Percentiles rank a stretch among this genome's conserved stretches.
Conservation (phyloP, 1,139 yeast genomes). For the Candida pseudoviswanathii region DNA sequence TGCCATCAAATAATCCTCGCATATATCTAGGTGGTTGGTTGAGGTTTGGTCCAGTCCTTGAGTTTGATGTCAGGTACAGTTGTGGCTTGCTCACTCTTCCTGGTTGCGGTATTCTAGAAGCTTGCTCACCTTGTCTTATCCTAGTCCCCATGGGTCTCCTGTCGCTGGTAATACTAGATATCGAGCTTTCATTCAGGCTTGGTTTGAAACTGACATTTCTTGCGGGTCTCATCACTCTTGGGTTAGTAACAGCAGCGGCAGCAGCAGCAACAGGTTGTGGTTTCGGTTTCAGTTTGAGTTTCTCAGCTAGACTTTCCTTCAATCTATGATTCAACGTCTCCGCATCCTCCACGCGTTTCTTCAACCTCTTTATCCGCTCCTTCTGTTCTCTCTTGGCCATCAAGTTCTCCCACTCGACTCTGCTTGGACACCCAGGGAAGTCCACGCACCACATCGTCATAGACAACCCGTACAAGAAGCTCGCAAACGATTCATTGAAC, state of each 20-base stretch:
- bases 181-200: neutral
- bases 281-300: conserved; percentile 9
- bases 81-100: conserved; percentile 4
- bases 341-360: conserved; percentile 24
- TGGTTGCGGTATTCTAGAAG: conserved; percentile 20
- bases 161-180: neutral
- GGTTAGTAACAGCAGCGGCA: neutral
- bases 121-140: conserved; percentile 14
- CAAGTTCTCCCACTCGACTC: conserved; percentile 36
- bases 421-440: conserved; percentile 48
- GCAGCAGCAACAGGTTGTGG: conserved; percentile 2
- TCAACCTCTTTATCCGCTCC: conserved; percentile 25
- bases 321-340: conserved; percentile 30
- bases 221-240: neutral
- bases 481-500: conserved; percentile 64
- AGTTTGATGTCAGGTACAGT: neutral
- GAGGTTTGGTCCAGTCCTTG: conserved; percentile 31
- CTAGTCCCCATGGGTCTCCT: neutral
- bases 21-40: conserved; percentile 49
- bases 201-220: conserved; percentile 4
- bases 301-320: conserved; percentile 22
- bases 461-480: conserved; percentile 61
- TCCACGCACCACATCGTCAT: conserved; percentile 71
- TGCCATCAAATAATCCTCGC: conserved; percentile 39
- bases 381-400: conserved; percentile 29